Percentiles rank a stretch among this genome's conserved stretches.
phyloP scores from a whole-genome alignment of 352 stramenopile species.

The Phytophthora sansomeana region DNA sequence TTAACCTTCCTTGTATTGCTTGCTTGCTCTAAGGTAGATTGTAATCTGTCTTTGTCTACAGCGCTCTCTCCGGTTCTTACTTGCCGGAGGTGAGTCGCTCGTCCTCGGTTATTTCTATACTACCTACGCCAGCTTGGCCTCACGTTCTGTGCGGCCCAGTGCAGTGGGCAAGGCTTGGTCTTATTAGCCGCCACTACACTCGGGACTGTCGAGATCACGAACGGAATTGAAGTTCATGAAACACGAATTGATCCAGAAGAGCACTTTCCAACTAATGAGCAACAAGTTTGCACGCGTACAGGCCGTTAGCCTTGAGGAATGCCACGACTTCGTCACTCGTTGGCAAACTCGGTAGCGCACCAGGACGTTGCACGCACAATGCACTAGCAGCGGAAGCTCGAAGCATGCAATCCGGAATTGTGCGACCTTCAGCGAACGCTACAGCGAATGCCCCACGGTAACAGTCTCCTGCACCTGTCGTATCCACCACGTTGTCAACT shows the following conservation, averaged over 20 bases:
- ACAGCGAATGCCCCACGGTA: conserved; percentile 74
- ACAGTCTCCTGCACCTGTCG: conserved; percentile 74
- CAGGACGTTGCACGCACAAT: conserved; percentile 62
- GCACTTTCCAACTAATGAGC: not conserved
- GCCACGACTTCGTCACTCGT: conserved; percentile 29
- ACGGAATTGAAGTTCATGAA: conserved; percentile 1
- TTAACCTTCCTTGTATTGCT: too few relatives aligned
- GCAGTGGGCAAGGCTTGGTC: too few relatives aligned
- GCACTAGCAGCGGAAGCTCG: conserved; percentile 59
- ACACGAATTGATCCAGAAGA: not conserved
- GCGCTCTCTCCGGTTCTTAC: too few relatives aligned
- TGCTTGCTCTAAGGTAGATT: too few relatives aligned
- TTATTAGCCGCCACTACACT: too few relatives aligned
- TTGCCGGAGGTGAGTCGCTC: too few relatives aligned
- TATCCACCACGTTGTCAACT: conserved; percentile 70
- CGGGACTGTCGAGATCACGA: conserved; percentile 29
- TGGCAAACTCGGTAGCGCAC: conserved; percentile 71
- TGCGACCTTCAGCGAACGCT: conserved; percentile 46
- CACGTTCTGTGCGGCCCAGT: too few relatives aligned
- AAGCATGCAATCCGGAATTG: conserved; percentile 51
- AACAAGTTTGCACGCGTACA: not conserved
- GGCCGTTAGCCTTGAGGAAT: conserved; percentile 31
- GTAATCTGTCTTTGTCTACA: too few relatives aligned
- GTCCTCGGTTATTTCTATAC: too few relatives aligned
- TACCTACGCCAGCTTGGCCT: too few relatives aligned